Evolutionary conservation across 108 stramenopile genomes (phyloP).

Genomic region (Fragilaria radians): DNA sequence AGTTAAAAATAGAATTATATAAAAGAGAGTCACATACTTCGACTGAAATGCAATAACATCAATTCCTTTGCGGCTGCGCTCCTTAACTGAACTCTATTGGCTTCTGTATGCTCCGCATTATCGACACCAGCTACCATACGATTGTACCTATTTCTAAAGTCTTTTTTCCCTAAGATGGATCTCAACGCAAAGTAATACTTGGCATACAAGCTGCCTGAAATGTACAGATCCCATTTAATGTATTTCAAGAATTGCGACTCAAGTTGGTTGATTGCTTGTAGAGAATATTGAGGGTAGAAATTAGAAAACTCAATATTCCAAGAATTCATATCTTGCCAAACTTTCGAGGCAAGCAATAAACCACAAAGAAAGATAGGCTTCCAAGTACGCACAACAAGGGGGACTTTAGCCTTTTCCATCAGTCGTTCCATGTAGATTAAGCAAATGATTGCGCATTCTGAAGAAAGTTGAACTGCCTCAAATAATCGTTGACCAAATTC

Average conservation of each 20-base stretch:
- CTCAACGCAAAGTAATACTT: constrained; percentile 99
- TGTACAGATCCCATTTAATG: constrained; percentile 96
- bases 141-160: constrained; percentile 71
- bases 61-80: constrained; percentile 75
- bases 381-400: constrained; percentile 89
- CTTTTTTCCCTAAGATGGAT: constrained; percentile 76
- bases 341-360: constrained; percentile 95
- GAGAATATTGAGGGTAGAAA: constrained; percentile 93
- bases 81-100: constrained; percentile 67
- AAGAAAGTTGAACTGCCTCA: constrained; percentile 85
- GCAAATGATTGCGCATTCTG: constrained; percentile 97
- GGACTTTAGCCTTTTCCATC: constrained; percentile 91
- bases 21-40: constrained; percentile 78
- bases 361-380: constrained; percentile 94
- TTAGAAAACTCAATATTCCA: constrained; percentile 98
- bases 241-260: constrained; percentile 82
- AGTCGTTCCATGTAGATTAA: constrained; percentile 98
- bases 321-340: constrained; percentile 96
- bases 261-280: constrained; percentile 86
- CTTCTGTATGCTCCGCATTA: constrained; percentile 69
- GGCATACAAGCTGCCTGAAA: constrained; percentile 93
- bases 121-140: constrained; percentile 74
- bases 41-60: constrained; percentile 68
- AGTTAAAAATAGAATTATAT: too few relatives aligned
- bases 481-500: constrained; percentile 88